phyloP scores from a whole-genome alignment of 116 monocot genomes.

The Papilionanthe hybrid region DNA sequence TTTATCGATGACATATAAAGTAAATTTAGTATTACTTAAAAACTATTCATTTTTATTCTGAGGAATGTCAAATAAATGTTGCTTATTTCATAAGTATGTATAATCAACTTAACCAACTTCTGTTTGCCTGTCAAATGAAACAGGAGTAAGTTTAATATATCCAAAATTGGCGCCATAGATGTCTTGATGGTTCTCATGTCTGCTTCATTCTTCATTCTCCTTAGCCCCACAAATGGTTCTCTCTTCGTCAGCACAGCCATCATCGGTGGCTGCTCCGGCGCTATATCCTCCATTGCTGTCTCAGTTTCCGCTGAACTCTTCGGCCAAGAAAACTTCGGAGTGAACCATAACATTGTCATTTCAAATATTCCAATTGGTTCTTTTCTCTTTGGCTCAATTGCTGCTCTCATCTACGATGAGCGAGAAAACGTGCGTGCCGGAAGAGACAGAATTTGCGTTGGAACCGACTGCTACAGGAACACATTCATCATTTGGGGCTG shows the following conservation, averaged over 20 bases:
- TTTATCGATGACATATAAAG: too few relatives aligned
- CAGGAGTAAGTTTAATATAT: neutral
- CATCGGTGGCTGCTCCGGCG: conserved; percentile 19
- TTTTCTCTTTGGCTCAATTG: conserved; percentile 17
- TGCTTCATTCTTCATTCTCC: conserved; percentile 18
- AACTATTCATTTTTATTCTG: too few relatives aligned
- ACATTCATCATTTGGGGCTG: conserved; percentile 21
- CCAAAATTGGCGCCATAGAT: conserved; percentile 3
- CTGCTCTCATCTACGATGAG: conserved; percentile 17
- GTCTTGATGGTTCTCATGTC: conserved; percentile 25
- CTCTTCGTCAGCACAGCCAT: conserved; percentile 27
- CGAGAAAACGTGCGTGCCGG: neutral
- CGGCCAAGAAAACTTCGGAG: conserved; percentile 25
- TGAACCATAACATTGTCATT: conserved; percentile 30
- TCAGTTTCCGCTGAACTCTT: conserved; percentile 31
- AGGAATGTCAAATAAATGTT: too few relatives aligned
- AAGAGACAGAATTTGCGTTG: neutral
- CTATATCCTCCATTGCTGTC: conserved; percentile 32
- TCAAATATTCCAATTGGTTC: conserved; percentile 23
- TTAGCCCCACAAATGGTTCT: neutral
- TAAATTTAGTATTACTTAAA: too few relatives aligned
- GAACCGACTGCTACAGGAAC: conserved; percentile 1
- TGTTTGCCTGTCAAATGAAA: neutral
- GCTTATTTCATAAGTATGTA: too few relatives aligned
- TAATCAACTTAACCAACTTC: neutral